A percentile compares a stretch with the other conserved stretches of the same genome.
These are phyloP conservation scores for Pichia nanzhaoensis DNA, from an alignment of 805 yeast genomes.

Conservation along the genomic window DNA sequence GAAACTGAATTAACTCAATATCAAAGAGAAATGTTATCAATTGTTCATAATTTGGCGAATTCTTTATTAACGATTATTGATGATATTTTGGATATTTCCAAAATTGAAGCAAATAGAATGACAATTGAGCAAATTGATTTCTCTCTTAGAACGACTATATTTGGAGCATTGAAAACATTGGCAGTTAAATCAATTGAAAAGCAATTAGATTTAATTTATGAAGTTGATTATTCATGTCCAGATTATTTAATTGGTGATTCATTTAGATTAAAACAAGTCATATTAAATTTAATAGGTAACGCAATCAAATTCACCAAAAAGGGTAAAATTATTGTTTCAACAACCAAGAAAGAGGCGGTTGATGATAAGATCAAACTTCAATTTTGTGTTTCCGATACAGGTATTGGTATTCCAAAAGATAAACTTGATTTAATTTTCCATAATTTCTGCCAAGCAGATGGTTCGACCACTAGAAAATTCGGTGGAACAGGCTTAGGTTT, in stretches of 20 bases:
- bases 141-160: constrained; percentile 78
- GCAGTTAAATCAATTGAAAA: constrained; percentile 88
- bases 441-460: constrained; percentile 90
- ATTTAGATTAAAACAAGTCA: constrained; percentile 80
- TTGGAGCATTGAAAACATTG: constrained; percentile 82
- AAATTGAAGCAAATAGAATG: constrained; percentile 91
- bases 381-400: constrained; percentile 85
- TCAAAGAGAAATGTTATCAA: constrained; percentile 85
- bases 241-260: constrained; percentile 85
- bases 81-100: constrained; percentile 85
- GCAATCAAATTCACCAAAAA: constrained; percentile 82
- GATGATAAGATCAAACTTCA: constrained; percentile 52
- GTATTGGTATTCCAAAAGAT: constrained; percentile 83
- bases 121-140: constrained; percentile 86
- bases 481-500: constrained; percentile 92
- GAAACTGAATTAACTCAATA: constrained; percentile 88
- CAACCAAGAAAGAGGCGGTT: constrained; percentile 32
- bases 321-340: constrained; percentile 74
- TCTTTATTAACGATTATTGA: constrained; percentile 81
- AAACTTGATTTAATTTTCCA: constrained; percentile 81
- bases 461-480: constrained; percentile 85
- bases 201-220: constrained; percentile 70
- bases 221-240: constrained; percentile 81
- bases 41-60: constrained; percentile 83
- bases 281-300: constrained; percentile 79